phyloP scores from a whole-genome alignment of 441 rosid genomes.

The Flueggea neowawraea region DNA sequence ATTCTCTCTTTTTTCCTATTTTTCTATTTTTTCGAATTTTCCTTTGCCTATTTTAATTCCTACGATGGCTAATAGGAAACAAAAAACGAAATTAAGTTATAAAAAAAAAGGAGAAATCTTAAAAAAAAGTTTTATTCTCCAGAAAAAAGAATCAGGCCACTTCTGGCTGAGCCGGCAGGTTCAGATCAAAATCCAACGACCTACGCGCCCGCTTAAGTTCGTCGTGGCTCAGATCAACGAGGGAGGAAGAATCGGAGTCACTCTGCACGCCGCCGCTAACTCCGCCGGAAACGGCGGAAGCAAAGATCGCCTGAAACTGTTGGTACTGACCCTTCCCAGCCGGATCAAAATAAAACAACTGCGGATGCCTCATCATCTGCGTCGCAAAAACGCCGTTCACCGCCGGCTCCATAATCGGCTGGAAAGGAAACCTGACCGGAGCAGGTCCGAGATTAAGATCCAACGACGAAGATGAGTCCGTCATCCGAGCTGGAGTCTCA shows the following conservation, averaged over 20 bases:
- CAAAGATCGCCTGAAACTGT: conserved; percentile 16
- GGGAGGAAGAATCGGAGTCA: conserved; percentile 60
- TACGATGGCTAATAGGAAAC: not conserved
- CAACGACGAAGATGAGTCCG: conserved; percentile 28
- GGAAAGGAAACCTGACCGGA: conserved; percentile 13
- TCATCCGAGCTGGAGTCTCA: conserved; percentile 25
- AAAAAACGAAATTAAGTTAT: not conserved
- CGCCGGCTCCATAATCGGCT: conserved; percentile 1
- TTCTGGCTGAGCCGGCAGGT: conserved; percentile 49
- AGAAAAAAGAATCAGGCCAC: conserved; percentile 25
- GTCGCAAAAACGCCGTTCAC: conserved; percentile 14
- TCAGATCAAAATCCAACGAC: conserved; percentile 55
- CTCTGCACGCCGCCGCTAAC: conserved; percentile 30
- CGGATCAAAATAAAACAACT: conserved; percentile 28
- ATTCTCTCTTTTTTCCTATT: not conserved
- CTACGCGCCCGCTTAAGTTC: conserved; percentile 18
- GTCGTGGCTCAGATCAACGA: conserved; percentile 38
- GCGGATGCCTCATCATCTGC: conserved; percentile 13
- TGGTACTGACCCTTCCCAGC: conserved; percentile 29
- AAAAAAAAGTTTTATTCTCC: not conserved
- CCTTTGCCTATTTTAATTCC: not conserved
- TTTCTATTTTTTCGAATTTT: conserved; percentile 1
- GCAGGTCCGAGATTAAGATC: conserved; percentile 31
- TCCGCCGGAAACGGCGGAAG: not conserved
- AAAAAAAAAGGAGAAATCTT: not conserved